phyloP scores from a whole-genome alignment of 495 filamentous ascomycete genomes.

The Talaromyces wortmannii region DNA sequence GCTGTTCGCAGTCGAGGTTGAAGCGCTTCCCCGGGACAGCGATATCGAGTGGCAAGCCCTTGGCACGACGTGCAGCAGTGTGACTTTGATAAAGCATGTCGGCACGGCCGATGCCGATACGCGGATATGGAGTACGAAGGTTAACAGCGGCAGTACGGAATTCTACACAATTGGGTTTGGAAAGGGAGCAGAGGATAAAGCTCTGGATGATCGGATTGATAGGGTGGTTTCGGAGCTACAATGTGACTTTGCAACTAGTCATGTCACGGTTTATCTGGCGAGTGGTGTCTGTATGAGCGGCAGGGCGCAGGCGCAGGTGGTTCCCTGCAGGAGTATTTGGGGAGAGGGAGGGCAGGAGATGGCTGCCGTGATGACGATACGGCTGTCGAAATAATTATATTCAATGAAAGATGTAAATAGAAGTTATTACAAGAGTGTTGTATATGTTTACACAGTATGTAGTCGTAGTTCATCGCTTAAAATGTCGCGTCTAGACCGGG shows the following conservation, averaged over 20 bases:
- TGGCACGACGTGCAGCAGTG: constrained; percentile 24
- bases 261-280: constrained; percentile 30
- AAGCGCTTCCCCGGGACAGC: constrained; percentile 59
- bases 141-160: constrained; percentile 11
- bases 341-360: constrained; percentile 28
- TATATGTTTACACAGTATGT: background rate
- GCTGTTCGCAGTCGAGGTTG: constrained; percentile 66
- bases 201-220: background rate
- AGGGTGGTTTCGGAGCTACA: background rate
- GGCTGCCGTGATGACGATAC: constrained; percentile 30
- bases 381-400: background rate
- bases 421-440: too few relatives aligned
- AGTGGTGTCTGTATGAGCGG: constrained; percentile 11
- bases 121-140: constrained; percentile 15
- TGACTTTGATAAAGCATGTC: constrained; percentile 9
- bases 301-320: constrained; percentile 28
- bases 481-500: background rate
- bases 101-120: background rate
- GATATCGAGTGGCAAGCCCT: constrained; percentile 69
- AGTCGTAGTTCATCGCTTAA: background rate
- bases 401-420: too few relatives aligned
- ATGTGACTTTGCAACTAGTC: constrained; percentile 7
- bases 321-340: constrained; percentile 43
- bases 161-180: constrained; percentile 29
- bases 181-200: background rate